Evolutionary conservation across 1,284 basidiomycete genomes (phyloP).

Genomic region (Cryptococcus sp.): DNA sequence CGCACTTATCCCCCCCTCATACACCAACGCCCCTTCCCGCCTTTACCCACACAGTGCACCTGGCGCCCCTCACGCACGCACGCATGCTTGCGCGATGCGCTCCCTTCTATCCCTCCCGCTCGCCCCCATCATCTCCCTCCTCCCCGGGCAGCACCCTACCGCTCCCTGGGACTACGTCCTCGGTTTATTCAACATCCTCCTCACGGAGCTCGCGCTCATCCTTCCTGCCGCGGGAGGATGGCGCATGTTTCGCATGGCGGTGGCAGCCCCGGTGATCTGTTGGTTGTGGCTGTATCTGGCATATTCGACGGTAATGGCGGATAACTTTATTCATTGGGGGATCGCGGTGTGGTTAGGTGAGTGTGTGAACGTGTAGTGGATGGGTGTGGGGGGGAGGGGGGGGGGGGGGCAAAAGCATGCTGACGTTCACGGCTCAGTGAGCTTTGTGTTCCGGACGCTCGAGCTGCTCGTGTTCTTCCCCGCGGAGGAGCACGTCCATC

Average conservation of each 20-base stretch:
- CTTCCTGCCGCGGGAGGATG: conserved; percentile 18
- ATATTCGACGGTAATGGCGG: conserved; percentile 10
- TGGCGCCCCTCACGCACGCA: too few species aligned
- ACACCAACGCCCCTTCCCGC: not conserved
- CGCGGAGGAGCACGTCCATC: conserved; percentile 33
- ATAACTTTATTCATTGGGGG: conserved; percentile 33
- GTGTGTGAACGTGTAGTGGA: not conserved
- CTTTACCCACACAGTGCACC: too few species aligned
- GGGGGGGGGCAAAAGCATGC: not conserved
- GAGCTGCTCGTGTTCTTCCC: conserved; percentile 37
- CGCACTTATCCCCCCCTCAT: not conserved
- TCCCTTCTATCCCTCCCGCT: not conserved
- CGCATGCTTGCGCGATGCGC: too few species aligned
- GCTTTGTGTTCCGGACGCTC: conserved; percentile 20
- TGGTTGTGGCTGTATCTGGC: conserved; percentile 17
- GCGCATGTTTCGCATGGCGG: conserved; percentile 26
- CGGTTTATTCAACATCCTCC: conserved; percentile 9
- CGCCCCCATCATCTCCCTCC: not conserved
- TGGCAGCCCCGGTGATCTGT: conserved; percentile 22
- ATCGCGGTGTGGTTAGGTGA: conserved; percentile 20
- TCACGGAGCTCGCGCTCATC: conserved; percentile 1
- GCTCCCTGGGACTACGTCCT: conserved; percentile 4
- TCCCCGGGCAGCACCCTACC: not conserved
- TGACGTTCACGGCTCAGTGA: conserved; percentile 1
- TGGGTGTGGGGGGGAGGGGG: not conserved